A percentile compares a stretch with the other conserved stretches of the same genome.
Conservation (phyloP, 148 eudicot genomes). For the Nepenthes mirabilis region DNA sequence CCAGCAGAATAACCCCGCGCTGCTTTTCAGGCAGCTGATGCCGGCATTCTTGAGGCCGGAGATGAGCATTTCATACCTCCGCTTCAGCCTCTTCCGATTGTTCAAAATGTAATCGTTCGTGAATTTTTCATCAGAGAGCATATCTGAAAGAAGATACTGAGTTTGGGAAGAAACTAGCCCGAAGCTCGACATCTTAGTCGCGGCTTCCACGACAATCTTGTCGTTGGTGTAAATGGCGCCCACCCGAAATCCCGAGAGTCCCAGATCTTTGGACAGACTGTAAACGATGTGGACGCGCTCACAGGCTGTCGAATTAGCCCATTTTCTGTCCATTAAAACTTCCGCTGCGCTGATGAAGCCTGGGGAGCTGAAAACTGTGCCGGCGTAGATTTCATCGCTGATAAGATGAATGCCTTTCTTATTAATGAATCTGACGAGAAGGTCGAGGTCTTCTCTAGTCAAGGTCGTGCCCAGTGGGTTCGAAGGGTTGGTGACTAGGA, state of each 20-base stretch:
- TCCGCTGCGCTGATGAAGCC: slow-evolving; percentile 54
- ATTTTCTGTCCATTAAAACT: slow-evolving; percentile 20
- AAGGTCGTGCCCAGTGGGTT: slow-evolving; percentile 56
- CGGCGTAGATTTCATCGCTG: slow-evolving; percentile 63
- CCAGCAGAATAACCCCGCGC: slow-evolving; percentile 68
- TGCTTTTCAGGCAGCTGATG: slow-evolving; percentile 39
- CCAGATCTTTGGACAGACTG: slow-evolving; percentile 69
- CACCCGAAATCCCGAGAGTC: slow-evolving; percentile 69
- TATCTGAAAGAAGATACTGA: slow-evolving; percentile 49
- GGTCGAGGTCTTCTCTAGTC: slow-evolving; percentile 31
- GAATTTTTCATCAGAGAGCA: slow-evolving; percentile 51
- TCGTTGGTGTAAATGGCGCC: slow-evolving; percentile 65
- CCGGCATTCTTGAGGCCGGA: slow-evolving; percentile 41
- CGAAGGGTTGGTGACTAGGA: slow-evolving; percentile 67
- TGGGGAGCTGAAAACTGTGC: slow-evolving; percentile 35
- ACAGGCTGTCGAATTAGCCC: slow-evolving; percentile 4
- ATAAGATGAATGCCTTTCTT: slow-evolving; percentile 39
- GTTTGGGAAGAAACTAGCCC: slow-evolving; percentile 72
- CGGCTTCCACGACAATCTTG: slow-evolving; percentile 41
- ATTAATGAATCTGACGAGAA: slow-evolving; percentile 31
- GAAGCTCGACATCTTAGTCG: slow-evolving; percentile 84
- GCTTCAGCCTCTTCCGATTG: slow-evolving; percentile 31
- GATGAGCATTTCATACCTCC: slow-evolving; percentile 26
- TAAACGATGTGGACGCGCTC: slow-evolving; percentile 54
- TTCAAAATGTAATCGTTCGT: slow-evolving; percentile 23